These are phyloP conservation scores for Ustilago sp. DNA, from an alignment of 1,284 basidiomycete genomes.

Conservation along the genomic window DNA sequence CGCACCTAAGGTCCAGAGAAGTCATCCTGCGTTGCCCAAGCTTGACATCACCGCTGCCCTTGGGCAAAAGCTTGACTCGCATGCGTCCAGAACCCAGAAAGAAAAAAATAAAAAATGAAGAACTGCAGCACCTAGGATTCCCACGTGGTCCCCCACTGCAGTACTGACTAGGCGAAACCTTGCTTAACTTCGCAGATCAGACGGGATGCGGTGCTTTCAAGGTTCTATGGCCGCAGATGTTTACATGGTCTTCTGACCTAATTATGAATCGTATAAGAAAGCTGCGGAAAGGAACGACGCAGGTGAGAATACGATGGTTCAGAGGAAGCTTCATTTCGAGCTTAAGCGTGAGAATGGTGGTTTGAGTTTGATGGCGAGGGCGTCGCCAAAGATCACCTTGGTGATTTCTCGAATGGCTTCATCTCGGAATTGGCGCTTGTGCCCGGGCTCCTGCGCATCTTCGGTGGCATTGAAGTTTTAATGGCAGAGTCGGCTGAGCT, in stretches of 20 bases:
- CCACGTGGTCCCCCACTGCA: slow-evolving; percentile 85
- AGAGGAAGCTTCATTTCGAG: background rate
- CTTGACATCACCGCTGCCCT: background rate
- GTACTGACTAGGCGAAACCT: slow-evolving; percentile 84
- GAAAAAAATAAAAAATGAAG: slow-evolving; percentile 2
- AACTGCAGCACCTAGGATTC: slow-evolving; percentile 82
- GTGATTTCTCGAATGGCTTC: background rate
- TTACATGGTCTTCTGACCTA: background rate
- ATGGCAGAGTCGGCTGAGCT: no score
- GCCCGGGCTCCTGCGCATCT: no score
- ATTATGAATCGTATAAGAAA: background rate
- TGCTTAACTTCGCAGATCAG: slow-evolving; percentile 83
- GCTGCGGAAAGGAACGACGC: background rate
- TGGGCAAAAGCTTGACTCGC: background rate
- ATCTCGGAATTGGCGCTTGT: no score
- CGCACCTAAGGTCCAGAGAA: no score
- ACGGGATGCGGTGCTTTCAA: slow-evolving; percentile 84
- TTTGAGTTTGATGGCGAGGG: background rate
- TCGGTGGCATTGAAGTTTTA: no score
- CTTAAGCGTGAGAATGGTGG: background rate
- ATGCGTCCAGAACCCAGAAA: background rate
- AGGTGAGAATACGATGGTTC: background rate
- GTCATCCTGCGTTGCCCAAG: background rate
- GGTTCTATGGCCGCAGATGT: slow-evolving; percentile 81
- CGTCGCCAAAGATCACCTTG: background rate